Evolutionary conservation across 106 monocot genomes (phyloP).

Genomic region (Acorus calamus): DNA sequence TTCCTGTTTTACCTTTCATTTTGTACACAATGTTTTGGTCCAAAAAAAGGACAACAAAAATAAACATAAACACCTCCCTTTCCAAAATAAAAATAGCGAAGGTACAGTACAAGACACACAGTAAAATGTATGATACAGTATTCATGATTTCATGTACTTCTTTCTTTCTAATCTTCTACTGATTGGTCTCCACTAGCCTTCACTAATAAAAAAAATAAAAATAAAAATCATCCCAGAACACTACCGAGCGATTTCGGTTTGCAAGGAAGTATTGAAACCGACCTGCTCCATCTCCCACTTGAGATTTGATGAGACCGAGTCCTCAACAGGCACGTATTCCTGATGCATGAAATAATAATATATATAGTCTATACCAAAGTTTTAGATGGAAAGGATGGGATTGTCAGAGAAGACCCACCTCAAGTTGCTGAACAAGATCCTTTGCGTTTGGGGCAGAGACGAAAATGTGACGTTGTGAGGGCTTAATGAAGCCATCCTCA

Average conservation of each 20-base stretch:
- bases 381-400: not conserved
- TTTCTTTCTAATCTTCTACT: too few species aligned
- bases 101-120: not conserved
- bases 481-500: conserved; percentile 73
- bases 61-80: too few species aligned
- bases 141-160: too few species aligned
- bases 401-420: conserved; percentile 19
- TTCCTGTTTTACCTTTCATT: too few species aligned
- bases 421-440: conserved; percentile 64
- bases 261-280: conserved; percentile 27
- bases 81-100: too few species aligned
- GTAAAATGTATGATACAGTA: not conserved
- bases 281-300: conserved; percentile 67
- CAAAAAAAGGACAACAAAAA: too few species aligned
- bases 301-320: conserved; percentile 36
- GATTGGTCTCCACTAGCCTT: not conserved
- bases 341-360: conserved; percentile 4
- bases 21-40: too few species aligned
- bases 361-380: not conserved
- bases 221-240: not conserved
- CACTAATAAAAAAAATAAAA: not conserved
- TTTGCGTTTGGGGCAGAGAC: conserved; percentile 51
- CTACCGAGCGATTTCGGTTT: conserved; percentile 38
- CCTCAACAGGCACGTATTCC: conserved; percentile 63
- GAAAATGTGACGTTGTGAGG: conserved; percentile 50